Conservation (phyloP, 192 early-diverging fungal species). For the Kickxella alabastrina region DNA sequence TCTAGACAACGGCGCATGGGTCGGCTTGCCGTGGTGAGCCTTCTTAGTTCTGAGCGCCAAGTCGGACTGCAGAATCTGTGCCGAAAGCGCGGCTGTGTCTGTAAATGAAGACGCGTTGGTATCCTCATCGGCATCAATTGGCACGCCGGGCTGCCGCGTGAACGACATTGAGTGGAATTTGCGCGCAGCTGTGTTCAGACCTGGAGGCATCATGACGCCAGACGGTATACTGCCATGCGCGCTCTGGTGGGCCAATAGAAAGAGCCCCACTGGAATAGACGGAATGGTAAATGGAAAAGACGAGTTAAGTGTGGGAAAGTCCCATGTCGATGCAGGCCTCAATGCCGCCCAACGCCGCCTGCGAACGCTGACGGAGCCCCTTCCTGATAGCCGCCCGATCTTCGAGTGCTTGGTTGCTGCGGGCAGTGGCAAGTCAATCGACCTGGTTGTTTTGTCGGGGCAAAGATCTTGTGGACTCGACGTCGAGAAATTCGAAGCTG, state of each 20-base stretch:
- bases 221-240: constrained; percentile 23
- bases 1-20: constrained; percentile 2
- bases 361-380: not conserved
- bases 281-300: constrained; percentile 52
- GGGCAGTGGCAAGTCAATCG: too few species aligned
- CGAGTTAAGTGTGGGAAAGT: constrained; percentile 48
- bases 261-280: constrained; percentile 27
- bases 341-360: constrained; percentile 32
- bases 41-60: constrained; percentile 5
- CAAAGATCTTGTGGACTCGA: too few species aligned
- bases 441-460: too few species aligned
- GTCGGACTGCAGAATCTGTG: constrained; percentile 13
- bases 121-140: constrained; percentile 21
- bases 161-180: constrained; percentile 50
- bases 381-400: constrained; percentile 1
- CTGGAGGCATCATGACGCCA: constrained; percentile 44
- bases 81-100: constrained; percentile 22
- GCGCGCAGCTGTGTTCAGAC: constrained; percentile 45
- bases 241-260: constrained; percentile 23
- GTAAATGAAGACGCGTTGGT: not conserved
- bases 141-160: constrained; percentile 40
- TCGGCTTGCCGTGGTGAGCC: not conserved
- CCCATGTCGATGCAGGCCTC: constrained; percentile 24
- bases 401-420: too few species aligned
- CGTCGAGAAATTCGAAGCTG: too few species aligned